phyloP scores from a whole-genome alignment of 2,329 filamentous ascomycete species.

The Fusarium nodosum region DNA sequence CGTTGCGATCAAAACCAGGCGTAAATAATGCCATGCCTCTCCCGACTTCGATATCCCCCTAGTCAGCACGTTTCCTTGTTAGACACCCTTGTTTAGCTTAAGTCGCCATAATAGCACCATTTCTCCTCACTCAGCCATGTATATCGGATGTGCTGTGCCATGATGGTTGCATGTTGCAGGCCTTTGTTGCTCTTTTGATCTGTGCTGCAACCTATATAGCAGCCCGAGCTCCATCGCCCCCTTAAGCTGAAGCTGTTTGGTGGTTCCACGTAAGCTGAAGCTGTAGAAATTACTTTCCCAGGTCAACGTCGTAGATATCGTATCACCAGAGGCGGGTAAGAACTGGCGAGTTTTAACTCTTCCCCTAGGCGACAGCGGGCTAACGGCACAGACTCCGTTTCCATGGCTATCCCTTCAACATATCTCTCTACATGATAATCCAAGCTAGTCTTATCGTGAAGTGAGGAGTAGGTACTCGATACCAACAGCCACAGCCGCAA shows the following conservation, averaged over 20 bases:
- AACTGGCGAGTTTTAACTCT: conserved; percentile 48
- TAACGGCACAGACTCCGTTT: conserved; percentile 40
- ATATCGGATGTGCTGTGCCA: not conserved
- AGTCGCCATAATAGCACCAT: not conserved
- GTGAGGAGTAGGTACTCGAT: not conserved
- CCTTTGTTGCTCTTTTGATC: conserved; percentile 46
- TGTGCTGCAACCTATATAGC: conserved; percentile 64
- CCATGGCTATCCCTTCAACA: conserved; percentile 60
- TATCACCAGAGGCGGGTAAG: conserved; percentile 37
- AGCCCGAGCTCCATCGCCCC: conserved; percentile 66
- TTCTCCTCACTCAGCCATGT: not conserved
- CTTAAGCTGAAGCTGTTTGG: conserved; percentile 44
- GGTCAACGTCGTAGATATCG: conserved; percentile 10
- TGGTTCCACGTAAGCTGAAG: not conserved
- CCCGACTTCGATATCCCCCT: not conserved
- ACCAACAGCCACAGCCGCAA: conserved; percentile 56
- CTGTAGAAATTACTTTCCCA: not conserved
- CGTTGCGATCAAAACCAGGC: conserved; percentile 56
- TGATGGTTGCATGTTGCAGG: conserved; percentile 57
- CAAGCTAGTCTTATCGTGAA: conserved; percentile 38
- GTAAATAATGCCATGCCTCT: conserved; percentile 57
- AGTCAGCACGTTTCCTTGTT: not conserved
- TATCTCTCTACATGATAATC: conserved; percentile 57
- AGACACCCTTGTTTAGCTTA: not conserved
- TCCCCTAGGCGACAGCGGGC: conserved; percentile 38